Evolutionary conservation across 2,329 filamentous ascomycete genomes (phyloP).

Genomic region (Fusarium sp.): DNA sequence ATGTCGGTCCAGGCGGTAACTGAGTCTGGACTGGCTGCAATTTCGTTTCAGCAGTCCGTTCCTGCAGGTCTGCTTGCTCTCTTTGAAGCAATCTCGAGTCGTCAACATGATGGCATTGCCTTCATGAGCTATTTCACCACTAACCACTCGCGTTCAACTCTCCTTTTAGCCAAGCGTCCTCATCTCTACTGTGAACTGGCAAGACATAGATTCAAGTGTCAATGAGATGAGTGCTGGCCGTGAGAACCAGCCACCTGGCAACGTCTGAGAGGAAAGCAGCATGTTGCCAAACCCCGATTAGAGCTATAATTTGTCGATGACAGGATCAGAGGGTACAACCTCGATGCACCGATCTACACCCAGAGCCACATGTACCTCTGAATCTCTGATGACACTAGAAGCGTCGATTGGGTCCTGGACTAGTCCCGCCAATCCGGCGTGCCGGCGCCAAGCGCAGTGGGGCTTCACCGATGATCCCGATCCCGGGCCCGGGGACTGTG

Average conservation of each 20-base stretch:
- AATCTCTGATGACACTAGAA: slow-evolving; percentile 17
- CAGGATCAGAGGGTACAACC: slow-evolving; percentile 3
- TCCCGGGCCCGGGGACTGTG: slow-evolving; percentile 30
- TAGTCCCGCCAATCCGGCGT: slow-evolving; percentile 20
- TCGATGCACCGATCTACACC: slow-evolving; percentile 27
- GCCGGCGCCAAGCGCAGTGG: slow-evolving; percentile 3
- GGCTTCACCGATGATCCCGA: slow-evolving; percentile 33
- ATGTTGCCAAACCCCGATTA: neutral
- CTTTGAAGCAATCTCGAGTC: neutral
- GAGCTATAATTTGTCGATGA: neutral
- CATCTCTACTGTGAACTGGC: neutral
- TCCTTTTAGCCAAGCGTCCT: slow-evolving; percentile 4
- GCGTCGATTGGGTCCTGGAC: neutral
- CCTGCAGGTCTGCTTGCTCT: neutral
- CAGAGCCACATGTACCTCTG: slow-evolving; percentile 3
- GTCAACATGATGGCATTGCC: slow-evolving; percentile 1
- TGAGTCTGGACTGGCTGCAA: neutral
- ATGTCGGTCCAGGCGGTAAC: neutral
- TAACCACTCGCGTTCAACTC: slow-evolving; percentile 8
- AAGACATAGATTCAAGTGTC: neutral
- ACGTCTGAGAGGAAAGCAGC: neutral
- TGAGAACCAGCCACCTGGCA: neutral
- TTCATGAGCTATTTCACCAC: neutral
- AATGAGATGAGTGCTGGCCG: neutral
- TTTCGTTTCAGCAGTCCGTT: neutral